Percentiles rank a stretch among this genome's conserved stretches.
Evolutionary conservation across 805 yeast species (phyloP).

Genomic region (Spencermartinsiella europaea): DNA sequence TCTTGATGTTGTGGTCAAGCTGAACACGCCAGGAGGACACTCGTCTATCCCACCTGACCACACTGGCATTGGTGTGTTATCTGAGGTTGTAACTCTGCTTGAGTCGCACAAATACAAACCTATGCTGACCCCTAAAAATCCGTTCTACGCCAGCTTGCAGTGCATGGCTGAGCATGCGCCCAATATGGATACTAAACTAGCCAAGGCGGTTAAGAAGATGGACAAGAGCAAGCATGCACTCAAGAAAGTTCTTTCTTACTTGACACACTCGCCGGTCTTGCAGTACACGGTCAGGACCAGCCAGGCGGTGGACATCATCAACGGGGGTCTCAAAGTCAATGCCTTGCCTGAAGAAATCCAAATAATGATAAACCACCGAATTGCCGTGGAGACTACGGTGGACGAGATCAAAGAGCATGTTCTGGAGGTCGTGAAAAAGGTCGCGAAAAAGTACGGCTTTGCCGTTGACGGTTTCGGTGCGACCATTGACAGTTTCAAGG

Average conservation of each 20-base stretch:
- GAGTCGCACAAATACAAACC: constrained; percentile 55
- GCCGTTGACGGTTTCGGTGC: constrained; percentile 38
- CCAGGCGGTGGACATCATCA: constrained; percentile 56
- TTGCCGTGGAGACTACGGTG: constrained; percentile 51
- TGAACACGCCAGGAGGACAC: constrained; percentile 71
- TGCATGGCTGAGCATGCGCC: constrained; percentile 56
- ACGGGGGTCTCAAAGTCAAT: constrained; percentile 71
- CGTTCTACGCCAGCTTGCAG: constrained; percentile 51
- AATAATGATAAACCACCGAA: constrained; percentile 53
- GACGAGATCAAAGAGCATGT: constrained; percentile 38
- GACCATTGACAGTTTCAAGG: background rate
- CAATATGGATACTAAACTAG: constrained; percentile 26
- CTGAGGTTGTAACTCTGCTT: constrained; percentile 50
- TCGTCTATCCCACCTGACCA: constrained; percentile 79
- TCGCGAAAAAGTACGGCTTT: constrained; percentile 44
- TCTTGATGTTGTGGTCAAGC: constrained; percentile 43
- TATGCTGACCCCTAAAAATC: constrained; percentile 48
- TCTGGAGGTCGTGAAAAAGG: constrained; percentile 29
- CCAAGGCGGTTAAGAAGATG: constrained; percentile 15
- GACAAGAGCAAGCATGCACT: constrained; percentile 17
- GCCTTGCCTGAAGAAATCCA: constrained; percentile 60
- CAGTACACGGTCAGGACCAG: constrained; percentile 45
- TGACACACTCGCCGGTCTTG: background rate
- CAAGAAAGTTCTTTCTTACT: constrained; percentile 9
- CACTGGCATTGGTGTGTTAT: constrained; percentile 69